Base-by-base conservation (phyloP, 2,329 filamentous ascomycete genomes). In the Aaosphaeria arxii region DNA sequence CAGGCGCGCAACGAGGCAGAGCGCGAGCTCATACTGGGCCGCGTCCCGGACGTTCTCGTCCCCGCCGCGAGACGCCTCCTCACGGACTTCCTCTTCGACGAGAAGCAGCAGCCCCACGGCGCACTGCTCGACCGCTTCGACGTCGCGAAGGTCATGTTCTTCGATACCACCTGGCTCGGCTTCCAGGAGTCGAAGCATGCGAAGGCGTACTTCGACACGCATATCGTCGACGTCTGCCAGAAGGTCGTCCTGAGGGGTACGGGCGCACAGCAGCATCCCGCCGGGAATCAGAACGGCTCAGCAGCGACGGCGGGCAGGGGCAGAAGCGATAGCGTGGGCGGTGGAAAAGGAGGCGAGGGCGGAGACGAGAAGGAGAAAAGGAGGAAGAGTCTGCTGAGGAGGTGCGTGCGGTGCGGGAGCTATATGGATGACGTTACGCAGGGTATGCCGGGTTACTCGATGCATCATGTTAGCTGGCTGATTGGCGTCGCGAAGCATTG, bases 141-240 rank as follows among this genome's bases (percentile, higher is more conserved):
- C 55, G 78, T 83, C 30, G 80, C 85, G 7, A 79, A 79, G 51
- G 76, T 95, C 43, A 88, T 88, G 71, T 87, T 90, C 69, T 81
- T 82, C 43, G 83, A 94, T 63, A 89, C 85, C 47, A 77, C 77
- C 43, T 80, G 88, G 64, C 75, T 94, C 7, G 86, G 87, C 5
- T 74, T 89, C 11, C 77, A 80, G 7, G 79, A 85, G 45, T 82
- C 85, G 50, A 69, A 70, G 11, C 72, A 73, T 13, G 80, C 78
- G 4, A 81, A 83, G 54, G 69, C 78, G 7, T 89, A 86, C 67
- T 81, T 80, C 52, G 76, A 78, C n/a, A 73, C 75, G 30, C 77
- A 84, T 61, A 76, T 86, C 28, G 74, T 78, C 6, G 82, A 84
- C 60, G 75, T 81, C 30, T 69, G 83, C 33, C 76, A 78, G 62